These are phyloP conservation scores for Rosa multiflora DNA, from an alignment of 306 rosid species.

Conservation along the genomic window DNA sequence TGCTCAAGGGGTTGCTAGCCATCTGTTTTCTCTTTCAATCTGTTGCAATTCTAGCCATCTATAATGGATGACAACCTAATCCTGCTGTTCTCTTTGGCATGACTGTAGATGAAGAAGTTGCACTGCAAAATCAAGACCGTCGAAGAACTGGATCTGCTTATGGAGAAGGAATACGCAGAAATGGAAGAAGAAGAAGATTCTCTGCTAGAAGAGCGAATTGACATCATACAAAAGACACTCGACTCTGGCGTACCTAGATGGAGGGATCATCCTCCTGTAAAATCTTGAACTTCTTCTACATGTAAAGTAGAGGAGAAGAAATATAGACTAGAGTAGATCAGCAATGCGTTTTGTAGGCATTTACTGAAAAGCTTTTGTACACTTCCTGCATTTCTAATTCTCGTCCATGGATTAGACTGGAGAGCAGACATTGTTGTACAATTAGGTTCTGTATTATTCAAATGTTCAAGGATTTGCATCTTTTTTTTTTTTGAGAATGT, in stretches of 20 bases:
- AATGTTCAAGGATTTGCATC: background rate
- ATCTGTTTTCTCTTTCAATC: background rate
- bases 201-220: constrained; percentile 60
- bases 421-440: constrained; percentile 8
- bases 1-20: background rate
- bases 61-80: constrained; percentile 16
- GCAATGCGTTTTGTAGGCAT: background rate
- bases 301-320: constrained; percentile 5
- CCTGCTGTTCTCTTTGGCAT: constrained; percentile 22
- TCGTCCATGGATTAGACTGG: background rate
- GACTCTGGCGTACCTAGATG: constrained; percentile 68
- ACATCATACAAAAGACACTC: constrained; percentile 49
- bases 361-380: background rate
- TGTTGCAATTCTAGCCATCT: constrained; percentile 8
- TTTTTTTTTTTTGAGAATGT: too few relatives aligned
- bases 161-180: constrained; percentile 67
- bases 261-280: constrained; percentile 65
- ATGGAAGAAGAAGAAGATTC: constrained; percentile 60
- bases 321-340: background rate
- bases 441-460: background rate
- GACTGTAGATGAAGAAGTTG: constrained; percentile 61
- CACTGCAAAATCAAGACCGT: constrained; percentile 67
- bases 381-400: background rate
- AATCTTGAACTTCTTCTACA: constrained; percentile 36
- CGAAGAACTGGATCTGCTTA: constrained; percentile 69